Evolutionary conservation across 768 basidiomycete species (phyloP), one percentile per base, ranked within the genome.

Genomic region (Clavaria fumosa): DNA sequence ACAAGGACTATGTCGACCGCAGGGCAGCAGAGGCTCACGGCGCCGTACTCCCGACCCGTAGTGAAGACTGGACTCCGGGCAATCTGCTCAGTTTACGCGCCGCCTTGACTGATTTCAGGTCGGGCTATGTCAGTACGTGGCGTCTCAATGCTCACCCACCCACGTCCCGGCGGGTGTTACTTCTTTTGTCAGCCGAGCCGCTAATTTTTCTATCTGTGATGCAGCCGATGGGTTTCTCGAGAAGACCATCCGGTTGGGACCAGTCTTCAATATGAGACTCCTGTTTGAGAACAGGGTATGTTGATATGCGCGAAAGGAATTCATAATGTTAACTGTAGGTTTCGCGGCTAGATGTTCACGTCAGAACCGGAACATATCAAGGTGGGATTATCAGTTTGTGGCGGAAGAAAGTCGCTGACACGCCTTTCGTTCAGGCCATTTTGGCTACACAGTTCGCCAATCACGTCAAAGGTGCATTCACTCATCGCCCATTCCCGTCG

Each of bases 331-430:
- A 12, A 20, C 27, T 15, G 14, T 23, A 15, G 2, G 11, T 35
- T 4, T 5, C 12, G n/a, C 26, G 5, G 17, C 6, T 31, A 68
- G 66, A 45, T 66, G 14, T 48, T 64, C 28, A 66, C 63, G 0
- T 37, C 50, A 18, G 66, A 70, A 38, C 69, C 69, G 4, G 62
- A 66, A 31, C 53, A 69, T 41, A 50, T 70, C 44, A 70, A 70
- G 51, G 61, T 56, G 33, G 11, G 7, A 23, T 28, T n/a, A 27
- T 5, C 15, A 22, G 31, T 31, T 18, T 28, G 18, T 17, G 2
- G 19, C 10, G 22, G 15, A 5, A 5, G 12, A 17, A 2, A n/a
- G 19, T n/a, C 18, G 6, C 37, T 26, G 14, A 7, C 30, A 15
- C 11, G 17, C 3, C 31, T 7, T 14, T 41, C 43, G 34, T 9